Conservation (phyloP, 2,329 filamentous ascomycete species). For the Alternaria sp. region DNA sequence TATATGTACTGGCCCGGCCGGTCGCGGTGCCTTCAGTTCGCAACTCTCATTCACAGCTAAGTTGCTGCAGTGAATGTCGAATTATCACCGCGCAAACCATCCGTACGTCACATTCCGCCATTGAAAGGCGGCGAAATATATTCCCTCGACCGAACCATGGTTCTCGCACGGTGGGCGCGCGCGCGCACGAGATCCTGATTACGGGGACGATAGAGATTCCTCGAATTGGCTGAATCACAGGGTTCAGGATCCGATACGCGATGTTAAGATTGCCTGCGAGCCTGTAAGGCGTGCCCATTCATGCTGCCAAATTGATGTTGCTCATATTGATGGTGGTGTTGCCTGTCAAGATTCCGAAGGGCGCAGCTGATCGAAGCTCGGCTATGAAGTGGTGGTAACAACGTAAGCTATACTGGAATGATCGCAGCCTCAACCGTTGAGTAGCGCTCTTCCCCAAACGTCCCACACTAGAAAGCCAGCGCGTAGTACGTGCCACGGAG, state of each 20-base stretch:
- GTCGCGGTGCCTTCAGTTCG: not conserved
- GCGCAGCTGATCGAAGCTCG: not conserved
- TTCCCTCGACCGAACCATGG: not conserved
- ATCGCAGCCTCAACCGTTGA: too few species aligned
- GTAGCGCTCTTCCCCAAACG: too few species aligned
- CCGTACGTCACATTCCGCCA: not conserved
- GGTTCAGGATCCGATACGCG: not conserved
- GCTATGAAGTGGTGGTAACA: too few species aligned
- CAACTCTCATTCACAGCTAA: not conserved
- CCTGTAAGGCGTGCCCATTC: not conserved
- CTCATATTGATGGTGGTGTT: not conserved
- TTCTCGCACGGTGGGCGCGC: not conserved
- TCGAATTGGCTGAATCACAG: not conserved
- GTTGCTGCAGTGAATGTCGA: not conserved
- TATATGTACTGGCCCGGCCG: not conserved
- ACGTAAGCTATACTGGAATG: too few species aligned
- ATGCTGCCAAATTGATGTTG: not conserved
- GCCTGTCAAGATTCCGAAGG: not conserved
- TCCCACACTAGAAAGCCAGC: not conserved
- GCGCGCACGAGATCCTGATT: accelerated
- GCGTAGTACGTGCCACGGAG: not conserved
- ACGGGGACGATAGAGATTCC: accelerated
- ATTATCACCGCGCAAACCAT: not conserved
- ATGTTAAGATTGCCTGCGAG: accelerated
- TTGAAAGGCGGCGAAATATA: not conserved